These are phyloP conservation scores for Penicillium sp. DNA, from an alignment of 2,329 filamentous ascomycete species.

Conservation along the genomic window DNA sequence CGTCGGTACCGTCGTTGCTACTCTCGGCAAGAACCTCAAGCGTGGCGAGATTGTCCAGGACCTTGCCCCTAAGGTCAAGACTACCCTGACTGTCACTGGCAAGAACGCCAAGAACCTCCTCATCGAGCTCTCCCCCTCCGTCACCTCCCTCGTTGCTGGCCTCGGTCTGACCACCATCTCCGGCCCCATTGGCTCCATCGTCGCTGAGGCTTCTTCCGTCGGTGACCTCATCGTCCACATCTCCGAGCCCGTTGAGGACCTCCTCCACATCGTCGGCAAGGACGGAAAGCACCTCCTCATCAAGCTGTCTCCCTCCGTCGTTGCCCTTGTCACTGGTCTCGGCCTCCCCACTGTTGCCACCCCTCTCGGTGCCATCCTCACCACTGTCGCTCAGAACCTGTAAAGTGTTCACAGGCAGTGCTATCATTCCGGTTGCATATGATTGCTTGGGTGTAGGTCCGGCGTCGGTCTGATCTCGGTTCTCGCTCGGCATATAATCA, in stretches of 20 bases:
- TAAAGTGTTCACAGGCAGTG: constrained; percentile 16
- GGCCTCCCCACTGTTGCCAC: constrained; percentile 29
- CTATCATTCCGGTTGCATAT: not conserved
- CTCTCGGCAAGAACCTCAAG: constrained; percentile 32
- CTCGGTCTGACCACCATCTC: constrained; percentile 32
- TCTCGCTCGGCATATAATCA: not conserved
- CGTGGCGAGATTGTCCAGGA: constrained; percentile 22
- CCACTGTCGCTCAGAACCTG: constrained; percentile 28
- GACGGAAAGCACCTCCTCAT: constrained; percentile 30
- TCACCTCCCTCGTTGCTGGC: constrained; percentile 29
- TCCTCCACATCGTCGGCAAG: constrained; percentile 29
- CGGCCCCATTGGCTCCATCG: constrained; percentile 28
- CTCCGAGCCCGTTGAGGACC: constrained; percentile 26
- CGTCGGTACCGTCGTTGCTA: constrained; percentile 30
- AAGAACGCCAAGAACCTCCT: constrained; percentile 14
- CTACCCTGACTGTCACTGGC: constrained; percentile 13
- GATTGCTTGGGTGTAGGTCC: not conserved
- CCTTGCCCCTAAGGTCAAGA: constrained; percentile 9
- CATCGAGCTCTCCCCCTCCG: constrained; percentile 21
- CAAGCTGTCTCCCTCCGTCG: constrained; percentile 29
- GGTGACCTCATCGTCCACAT: constrained; percentile 32
- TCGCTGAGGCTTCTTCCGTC: constrained; percentile 26
- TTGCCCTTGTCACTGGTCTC: constrained; percentile 27
- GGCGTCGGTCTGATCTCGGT: not conserved
- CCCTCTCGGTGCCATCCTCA: constrained; percentile 31